Conservation (phyloP, 805 yeast species). For the Ascoidea tarda region DNA sequence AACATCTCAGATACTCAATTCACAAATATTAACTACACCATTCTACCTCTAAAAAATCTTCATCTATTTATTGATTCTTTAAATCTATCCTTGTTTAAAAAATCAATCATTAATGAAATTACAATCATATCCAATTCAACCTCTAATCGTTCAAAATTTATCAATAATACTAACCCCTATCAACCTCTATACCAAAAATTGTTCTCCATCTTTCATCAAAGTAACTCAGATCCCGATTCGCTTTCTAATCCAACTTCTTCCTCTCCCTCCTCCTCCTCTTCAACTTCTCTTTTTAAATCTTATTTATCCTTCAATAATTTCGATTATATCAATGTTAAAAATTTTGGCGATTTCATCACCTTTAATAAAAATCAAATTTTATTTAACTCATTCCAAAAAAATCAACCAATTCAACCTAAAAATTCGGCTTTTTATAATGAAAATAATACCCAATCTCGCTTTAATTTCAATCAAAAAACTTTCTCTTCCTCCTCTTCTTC, state of each 20-base stretch:
- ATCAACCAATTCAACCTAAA: too few species aligned
- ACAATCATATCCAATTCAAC: not conserved
- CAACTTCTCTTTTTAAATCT: too few species aligned
- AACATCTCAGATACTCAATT: not conserved
- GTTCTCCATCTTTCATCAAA: not conserved
- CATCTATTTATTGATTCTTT: not conserved
- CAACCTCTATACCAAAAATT: not conserved
- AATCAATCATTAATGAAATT: too few species aligned
- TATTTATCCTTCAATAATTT: constrained; percentile 1
- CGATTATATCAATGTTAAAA: constrained; percentile 2
- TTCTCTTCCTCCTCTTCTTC: not conserved
- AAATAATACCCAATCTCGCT: not conserved
- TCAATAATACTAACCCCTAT: not conserved
- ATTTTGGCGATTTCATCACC: constrained; percentile 1
- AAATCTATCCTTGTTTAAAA: too few species aligned
- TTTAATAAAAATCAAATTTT: not conserved
- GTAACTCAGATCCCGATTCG: not conserved
- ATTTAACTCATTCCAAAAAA: not conserved
- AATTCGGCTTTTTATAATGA: not conserved
- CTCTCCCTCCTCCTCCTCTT: too few species aligned
- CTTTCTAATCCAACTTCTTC: too few species aligned
- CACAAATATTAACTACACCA: not conserved
- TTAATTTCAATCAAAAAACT: not conserved
- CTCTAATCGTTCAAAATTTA: not conserved
- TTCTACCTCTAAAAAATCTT: too few species aligned